Base-by-base conservation (phyloP, 257 asterid genomes). In the Thymus quinquecostatus region DNA sequence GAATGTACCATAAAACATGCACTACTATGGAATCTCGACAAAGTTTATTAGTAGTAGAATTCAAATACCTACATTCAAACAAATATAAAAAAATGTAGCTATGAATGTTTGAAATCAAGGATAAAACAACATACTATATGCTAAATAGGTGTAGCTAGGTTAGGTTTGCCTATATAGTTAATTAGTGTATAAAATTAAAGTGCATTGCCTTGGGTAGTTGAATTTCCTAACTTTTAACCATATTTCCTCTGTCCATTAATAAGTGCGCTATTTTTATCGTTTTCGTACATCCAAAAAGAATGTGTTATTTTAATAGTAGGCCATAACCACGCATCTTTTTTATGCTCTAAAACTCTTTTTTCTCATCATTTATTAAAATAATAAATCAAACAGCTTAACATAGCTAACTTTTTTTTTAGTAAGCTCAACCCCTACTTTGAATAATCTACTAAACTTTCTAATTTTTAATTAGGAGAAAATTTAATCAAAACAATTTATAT, bases 81-180 rank as follows among this genome's bases (percentile, higher is more conserved):
- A 10, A 56, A 56, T 56, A 56, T 21, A 21, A 21, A 21, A 21
- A 21, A 21, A 21, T 21, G 21, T 21, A 21, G 21, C 21, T 21
- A 21, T 21, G 21, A 21, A 21, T 21, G 21, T 21, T 21, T 30
- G 12, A 64, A 61, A 14, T 30, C 0, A 57, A 57, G 32, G 14
- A 51, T 21, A 10, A 57, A 57, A 5, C 6, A 14, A 14, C 8
- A 7, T 14, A 51, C 4, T 56, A 29, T 56, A 4, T 1, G 40
- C 61, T 29, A 21, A n/a, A 21, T 53, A 53, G 56, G 9, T 60
- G 60, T 59, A 69, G 70, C 60, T 69, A 71, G 77, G 77, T 66
- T 77, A 71, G 80, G 80, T 74, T 34, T 41, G 21, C 72, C 72
- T 61, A 38, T 5, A 38, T 38, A 36, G 3, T 3, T 36, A 44